Conservation (phyloP, 2,329 filamentous ascomycete genomes). For the Didymella arachidicola region DNA sequence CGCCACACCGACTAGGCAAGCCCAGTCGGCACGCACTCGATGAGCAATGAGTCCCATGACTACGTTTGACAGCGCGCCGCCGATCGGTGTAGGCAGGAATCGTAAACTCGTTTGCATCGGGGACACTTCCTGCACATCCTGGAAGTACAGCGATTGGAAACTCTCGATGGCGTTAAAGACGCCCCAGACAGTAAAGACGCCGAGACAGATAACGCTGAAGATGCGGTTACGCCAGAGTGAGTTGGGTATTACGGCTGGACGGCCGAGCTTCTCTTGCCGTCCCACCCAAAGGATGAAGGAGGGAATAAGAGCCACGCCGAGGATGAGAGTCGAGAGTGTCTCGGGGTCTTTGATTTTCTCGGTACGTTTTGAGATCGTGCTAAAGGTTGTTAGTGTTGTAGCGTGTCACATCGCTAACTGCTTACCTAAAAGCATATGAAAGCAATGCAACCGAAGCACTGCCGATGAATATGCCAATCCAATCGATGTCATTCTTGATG, state of each 20-base stretch:
- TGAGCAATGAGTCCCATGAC: conserved; percentile 58
- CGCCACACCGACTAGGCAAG: conserved; percentile 48
- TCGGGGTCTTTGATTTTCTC: conserved; percentile 54
- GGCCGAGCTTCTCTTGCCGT: conserved; percentile 55
- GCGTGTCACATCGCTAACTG: conserved; percentile 10
- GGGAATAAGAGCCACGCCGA: conserved; percentile 56
- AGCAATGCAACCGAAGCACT: conserved; percentile 59
- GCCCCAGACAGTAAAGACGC: conserved; percentile 50
- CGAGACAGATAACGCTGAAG: conserved; percentile 65
- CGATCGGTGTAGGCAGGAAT: conserved; percentile 53
- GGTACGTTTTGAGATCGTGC: conserved; percentile 51
- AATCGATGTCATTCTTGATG: conserved; percentile 60
- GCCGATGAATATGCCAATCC: conserved; percentile 59
- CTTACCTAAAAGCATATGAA: conserved; percentile 63
- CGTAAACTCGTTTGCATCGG: conserved; percentile 51
- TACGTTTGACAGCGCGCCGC: conserved; percentile 54
- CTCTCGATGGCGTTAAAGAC: conserved; percentile 49
- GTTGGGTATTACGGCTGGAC: conserved; percentile 68
- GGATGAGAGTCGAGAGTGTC: conserved; percentile 57
- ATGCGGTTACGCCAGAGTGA: conserved; percentile 65
- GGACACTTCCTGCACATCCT: conserved; percentile 49
- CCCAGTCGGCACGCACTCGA: conserved; percentile 53
- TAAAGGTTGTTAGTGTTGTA: conserved; percentile 6
- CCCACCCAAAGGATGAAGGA: conserved; percentile 64
- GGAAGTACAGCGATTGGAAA: conserved; percentile 56